Evolutionary conservation across 2,329 filamentous ascomycete genomes (phyloP), one percentile per base, ranked within the genome.

Genomic region (Huntiella decipiens): DNA sequence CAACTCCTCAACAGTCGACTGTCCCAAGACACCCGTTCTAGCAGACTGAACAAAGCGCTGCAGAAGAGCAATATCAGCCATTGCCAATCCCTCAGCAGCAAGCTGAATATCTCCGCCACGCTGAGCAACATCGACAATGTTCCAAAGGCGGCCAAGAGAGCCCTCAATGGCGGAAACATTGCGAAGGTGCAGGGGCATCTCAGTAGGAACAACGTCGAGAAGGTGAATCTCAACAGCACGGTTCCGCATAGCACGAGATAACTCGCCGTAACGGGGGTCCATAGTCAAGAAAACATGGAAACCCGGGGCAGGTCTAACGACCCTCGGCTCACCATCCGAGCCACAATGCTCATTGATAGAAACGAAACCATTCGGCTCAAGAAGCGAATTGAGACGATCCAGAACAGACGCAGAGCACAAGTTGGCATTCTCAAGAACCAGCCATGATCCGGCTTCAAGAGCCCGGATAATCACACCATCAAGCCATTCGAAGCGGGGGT

Each of bases 171-270:
- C 58, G 0, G 66, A 54, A 11, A 73, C 58, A 19, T 56, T 62
- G n/a, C 56, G 56, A n/a, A 62, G 55, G 31, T 51, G 54, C 60
- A 63, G 2, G 53, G 44, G 2, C 58, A 47, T 47, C 1, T 63
- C 60, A 1, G 61, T 61, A 4, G 63, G 60, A 60, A 51, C 77
- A 33, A 31, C 36, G 22, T 28, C 22, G 6, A 48, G 68, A 39
- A 98, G 66, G 55, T 79, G 91, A 7, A 98, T 80, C 61, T 98
- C 92, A 19, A 95, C 71, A 42, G 86, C 86, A 59, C 91, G 76
- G 61, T 98, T 98, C 48, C 92, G 73, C 91, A 98, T 98, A 1
- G 91, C 91, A 51, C 91, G 74, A 3, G 91, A 98, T 6, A 98
- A 68, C 60, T 98, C 91, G 13, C 91, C 92, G 59, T 94, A 83